Conservation (phyloP, 1,284 basidiomycete species). For the Trametes sp. region DNA sequence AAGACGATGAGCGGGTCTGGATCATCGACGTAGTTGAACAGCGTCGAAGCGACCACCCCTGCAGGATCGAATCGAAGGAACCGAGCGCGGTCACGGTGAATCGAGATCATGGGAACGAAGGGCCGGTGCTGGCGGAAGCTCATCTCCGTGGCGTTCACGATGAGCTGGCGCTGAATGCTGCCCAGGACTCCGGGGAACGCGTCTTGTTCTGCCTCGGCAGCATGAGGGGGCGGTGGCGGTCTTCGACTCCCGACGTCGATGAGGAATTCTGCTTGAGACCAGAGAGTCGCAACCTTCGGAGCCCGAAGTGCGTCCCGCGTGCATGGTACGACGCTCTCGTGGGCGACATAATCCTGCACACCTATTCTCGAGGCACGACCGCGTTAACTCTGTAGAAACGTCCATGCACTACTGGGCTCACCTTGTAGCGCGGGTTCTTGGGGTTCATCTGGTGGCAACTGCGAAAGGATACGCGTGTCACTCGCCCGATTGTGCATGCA, state of each 20-base stretch:
- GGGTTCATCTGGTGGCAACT: too few species aligned
- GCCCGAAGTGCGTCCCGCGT: not conserved
- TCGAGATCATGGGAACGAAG: conserved; percentile 22
- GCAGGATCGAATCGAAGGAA: conserved; percentile 34
- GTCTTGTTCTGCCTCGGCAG: too few species aligned
- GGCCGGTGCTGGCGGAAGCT: conserved; percentile 30
- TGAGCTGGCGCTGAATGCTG: not conserved
- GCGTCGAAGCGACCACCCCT: conserved; percentile 27
- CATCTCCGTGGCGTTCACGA: conserved; percentile 21
- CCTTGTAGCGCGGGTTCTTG: too few species aligned
- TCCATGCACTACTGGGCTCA: too few species aligned
- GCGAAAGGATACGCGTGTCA: too few species aligned
- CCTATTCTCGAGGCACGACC: too few species aligned
- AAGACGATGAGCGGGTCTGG: conserved; percentile 17
- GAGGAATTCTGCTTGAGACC: not conserved
- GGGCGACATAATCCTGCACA: too few species aligned
- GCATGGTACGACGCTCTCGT: not conserved
- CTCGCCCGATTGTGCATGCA: too few species aligned
- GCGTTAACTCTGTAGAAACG: too few species aligned
- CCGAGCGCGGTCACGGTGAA: conserved; percentile 17
- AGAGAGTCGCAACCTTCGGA: not conserved
- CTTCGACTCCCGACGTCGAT: not conserved
- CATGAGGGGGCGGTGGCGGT: not conserved
- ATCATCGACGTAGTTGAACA: conserved; percentile 21
- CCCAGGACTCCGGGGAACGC: not conserved